Conservation (phyloP, 2,329 filamentous ascomycete species). For the Colletotrichum tropicicola region DNA sequence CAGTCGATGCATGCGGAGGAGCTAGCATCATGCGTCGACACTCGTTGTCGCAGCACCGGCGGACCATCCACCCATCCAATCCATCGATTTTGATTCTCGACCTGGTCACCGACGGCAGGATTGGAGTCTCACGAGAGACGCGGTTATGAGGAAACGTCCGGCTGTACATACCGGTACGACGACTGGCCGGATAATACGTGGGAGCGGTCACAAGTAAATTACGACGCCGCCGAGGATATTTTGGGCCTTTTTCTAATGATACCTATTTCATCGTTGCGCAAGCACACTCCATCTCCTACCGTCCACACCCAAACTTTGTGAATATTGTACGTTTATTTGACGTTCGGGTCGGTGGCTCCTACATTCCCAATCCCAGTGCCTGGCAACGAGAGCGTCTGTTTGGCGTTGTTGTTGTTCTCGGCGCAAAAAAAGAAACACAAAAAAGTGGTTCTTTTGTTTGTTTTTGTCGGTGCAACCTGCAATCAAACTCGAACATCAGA, state of each 20-base stretch:
- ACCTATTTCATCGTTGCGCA: conserved; percentile 19
- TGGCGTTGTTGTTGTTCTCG: too few relatives aligned
- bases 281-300: background rate
- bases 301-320: background rate
- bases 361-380: too few relatives aligned
- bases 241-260: conserved; percentile 13
- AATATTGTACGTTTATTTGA: background rate
- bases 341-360: too few relatives aligned
- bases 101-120: background rate
- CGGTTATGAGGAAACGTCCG: conserved; percentile 10
- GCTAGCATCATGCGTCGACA: too few relatives aligned
- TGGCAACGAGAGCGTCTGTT: background rate
- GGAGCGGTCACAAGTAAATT: conserved; percentile 11
- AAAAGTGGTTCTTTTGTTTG: background rate
- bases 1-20: too few relatives aligned
- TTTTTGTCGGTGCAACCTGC: background rate
- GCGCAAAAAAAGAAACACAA: too few relatives aligned
- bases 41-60: background rate
- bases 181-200: conserved; percentile 14
- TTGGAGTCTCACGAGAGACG: conserved; percentile 23
- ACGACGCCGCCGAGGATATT: conserved; percentile 14
- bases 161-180: conserved; percentile 16
- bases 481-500: conserved; percentile 5
- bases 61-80: background rate
- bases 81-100: conserved; percentile 10